phyloP scores from a whole-genome alignment of 1,284 basidiomycete genomes.

The Neonothopanus nambi region DNA sequence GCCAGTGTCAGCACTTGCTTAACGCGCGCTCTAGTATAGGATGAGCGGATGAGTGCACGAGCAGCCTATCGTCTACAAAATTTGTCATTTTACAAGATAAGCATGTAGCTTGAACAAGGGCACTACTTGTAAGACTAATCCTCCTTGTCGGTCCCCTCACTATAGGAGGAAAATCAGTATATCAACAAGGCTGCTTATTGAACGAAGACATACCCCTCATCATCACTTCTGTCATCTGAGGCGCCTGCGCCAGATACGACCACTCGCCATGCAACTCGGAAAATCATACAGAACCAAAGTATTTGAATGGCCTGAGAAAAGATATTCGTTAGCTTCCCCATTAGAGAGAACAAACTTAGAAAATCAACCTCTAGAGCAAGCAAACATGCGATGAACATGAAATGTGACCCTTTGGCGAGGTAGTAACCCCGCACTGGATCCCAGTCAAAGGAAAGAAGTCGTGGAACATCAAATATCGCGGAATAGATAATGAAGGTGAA shows the following conservation, averaged over 20 bases:
- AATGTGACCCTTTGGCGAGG: constrained; percentile 46
- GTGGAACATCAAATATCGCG: constrained; percentile 49
- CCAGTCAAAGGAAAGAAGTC: constrained; percentile 57
- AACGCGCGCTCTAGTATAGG: too few relatives aligned
- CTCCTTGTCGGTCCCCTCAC: constrained; percentile 23
- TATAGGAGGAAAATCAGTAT: background rate
- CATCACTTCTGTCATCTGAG: constrained; percentile 85
- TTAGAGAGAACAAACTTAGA: constrained; percentile 15
- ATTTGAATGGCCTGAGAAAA: constrained; percentile 65
- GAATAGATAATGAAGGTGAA: constrained; percentile 74
- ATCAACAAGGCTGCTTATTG: background rate
- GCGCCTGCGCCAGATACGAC: constrained; percentile 74
- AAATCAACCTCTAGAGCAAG: constrained; percentile 59
- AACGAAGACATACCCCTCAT: constrained; percentile 56
- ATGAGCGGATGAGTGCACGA: too few relatives aligned
- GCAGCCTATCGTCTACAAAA: too few relatives aligned
- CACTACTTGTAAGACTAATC: constrained; percentile 17
- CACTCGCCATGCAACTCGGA: constrained; percentile 80
- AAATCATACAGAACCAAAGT: constrained; percentile 87
- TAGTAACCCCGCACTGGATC: constrained; percentile 60
- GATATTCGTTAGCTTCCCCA: constrained; percentile 17
- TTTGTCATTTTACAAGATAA: background rate
- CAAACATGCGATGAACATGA: constrained; percentile 59
- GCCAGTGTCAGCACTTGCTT: too few relatives aligned
- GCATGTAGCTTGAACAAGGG: background rate